phyloP scores from a whole-genome alignment of 2,329 filamentous ascomycete species.

The Colletotrichum graminicola region DNA sequence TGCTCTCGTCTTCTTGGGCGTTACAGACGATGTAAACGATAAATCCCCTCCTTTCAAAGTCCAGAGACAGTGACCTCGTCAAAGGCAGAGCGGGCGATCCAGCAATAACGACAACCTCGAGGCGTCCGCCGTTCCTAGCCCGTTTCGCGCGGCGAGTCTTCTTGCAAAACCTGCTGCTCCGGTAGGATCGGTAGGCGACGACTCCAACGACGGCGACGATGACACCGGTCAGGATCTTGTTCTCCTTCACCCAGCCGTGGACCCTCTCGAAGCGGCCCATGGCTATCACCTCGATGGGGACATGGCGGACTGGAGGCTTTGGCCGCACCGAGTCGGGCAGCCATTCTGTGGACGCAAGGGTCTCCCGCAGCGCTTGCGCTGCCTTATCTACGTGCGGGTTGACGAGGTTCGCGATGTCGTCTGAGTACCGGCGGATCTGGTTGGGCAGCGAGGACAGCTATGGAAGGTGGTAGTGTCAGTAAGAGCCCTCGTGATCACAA shows the following conservation, averaged over 20 bases:
- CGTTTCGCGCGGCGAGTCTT: slow-evolving; percentile 81
- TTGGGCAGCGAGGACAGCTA: slow-evolving; percentile 67
- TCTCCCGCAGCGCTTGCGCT: slow-evolving; percentile 77
- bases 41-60: slow-evolving; percentile 91
- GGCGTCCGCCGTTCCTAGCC: slow-evolving; percentile 84
- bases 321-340: slow-evolving; percentile 77
- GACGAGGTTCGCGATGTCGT: slow-evolving; percentile 81
- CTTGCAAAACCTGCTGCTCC: slow-evolving; percentile 67
- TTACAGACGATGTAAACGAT: slow-evolving; percentile 92
- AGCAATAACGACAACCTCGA: slow-evolving; percentile 88
- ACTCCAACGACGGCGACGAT: slow-evolving; percentile 79
- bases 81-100: slow-evolving; percentile 89
- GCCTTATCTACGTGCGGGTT: slow-evolving; percentile 85
- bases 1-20: slow-evolving; percentile 85
- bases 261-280: slow-evolving; percentile 62
- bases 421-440: slow-evolving; percentile 78
- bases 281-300: slow-evolving; percentile 51
- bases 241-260: slow-evolving; percentile 77
- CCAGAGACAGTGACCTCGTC: slow-evolving; percentile 84
- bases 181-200: slow-evolving; percentile 65
- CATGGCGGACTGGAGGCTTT: slow-evolving; percentile 59
- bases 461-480: slow-evolving; percentile 34
- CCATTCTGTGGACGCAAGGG: slow-evolving; percentile 76
- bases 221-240: slow-evolving; percentile 80
- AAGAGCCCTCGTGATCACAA: slow-evolving; percentile 21